Evolutionary conservation across 345 rosid genomes (phyloP).

Genomic region (Passiflora organensis): DNA sequence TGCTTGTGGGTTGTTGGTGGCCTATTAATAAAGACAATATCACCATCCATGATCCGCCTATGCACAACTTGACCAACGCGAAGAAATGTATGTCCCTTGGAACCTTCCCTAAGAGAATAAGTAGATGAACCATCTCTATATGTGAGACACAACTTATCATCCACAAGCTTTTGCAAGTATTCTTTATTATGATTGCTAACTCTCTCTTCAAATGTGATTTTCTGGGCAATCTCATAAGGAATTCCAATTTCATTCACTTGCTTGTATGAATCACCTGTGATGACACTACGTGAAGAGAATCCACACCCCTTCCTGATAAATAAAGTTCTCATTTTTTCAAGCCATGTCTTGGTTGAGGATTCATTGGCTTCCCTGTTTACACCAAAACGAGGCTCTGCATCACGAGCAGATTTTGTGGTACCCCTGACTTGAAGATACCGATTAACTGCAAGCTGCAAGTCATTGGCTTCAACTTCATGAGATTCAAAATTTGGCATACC

Average conservation of each 20-base stretch:
- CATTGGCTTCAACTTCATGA: conserved; percentile 68
- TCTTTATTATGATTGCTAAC: conserved; percentile 58
- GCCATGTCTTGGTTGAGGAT: conserved; percentile 85
- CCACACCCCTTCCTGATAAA: conserved; percentile 94
- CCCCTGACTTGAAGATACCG: conserved; percentile 79
- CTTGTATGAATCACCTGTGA: conserved; percentile 85
- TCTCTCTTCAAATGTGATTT: conserved; percentile 87
- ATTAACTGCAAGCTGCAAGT: conserved; percentile 61
- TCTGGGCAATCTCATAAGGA: conserved; percentile 76
- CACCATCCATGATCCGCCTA: conserved; percentile 88
- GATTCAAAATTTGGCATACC: conserved; percentile 84
- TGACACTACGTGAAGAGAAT: conserved; percentile 92
- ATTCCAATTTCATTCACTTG: conserved; percentile 78
- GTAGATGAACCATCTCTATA: conserved; percentile 69
- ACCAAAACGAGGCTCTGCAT: conserved; percentile 55
- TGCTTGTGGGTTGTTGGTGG: conserved; percentile 98
- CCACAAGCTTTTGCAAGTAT: conserved; percentile 66
- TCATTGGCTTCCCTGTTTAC: conserved; percentile 41
- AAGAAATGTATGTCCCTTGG: conserved; percentile 78
- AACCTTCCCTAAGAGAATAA: conserved; percentile 81
- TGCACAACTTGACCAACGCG: conserved; percentile 83
- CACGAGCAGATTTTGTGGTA: conserved; percentile 60
- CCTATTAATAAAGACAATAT: conserved; percentile 80
- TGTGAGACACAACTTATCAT: conserved; percentile 63
- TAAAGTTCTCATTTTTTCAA: conserved; percentile 78